Evolutionary conservation across 306 rosid genomes (phyloP), one percentile per base, ranked within the genome.

Genomic region (Myrica gale): DNA sequence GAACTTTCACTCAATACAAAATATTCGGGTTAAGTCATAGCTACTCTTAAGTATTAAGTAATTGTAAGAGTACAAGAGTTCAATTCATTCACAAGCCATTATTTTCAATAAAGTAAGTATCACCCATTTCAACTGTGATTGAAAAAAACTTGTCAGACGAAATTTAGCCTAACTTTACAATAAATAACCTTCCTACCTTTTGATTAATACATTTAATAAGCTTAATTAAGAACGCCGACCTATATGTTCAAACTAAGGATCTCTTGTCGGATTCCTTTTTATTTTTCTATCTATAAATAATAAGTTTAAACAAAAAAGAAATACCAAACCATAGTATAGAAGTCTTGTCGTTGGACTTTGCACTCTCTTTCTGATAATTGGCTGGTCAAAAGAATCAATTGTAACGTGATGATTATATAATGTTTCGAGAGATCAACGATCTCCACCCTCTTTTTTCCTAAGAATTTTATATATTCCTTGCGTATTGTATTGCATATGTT

Each of bases 381-480:
- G 74, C 44, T 74, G 75, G 75, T 80, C 79, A 80, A 74, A 74
- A 74, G 71, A 60, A 47, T 43, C 42, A 20, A 39, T 68, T 51
- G 69, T 80, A 68, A n/a, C 50, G 58, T 3, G 71, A 17, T 69
- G 15, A 74, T 73, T 65, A 9, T 62, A 43, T 62, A 26, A 61
- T 13, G 44, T 32, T n/a, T 26, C 32, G 1, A 65, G 20, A 39
- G 69, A 63, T 63, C 69, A 41, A 63, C 6, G 19, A 63, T 39
- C 69, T 39, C 21, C 2, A 17, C 10, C 20, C 19, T 15, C 13
- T 37, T 6, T 11, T 39, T 63, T 32, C 39, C 1, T 6, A 63
- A 39, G 3, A 37, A 41, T 44, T 19, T 26, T 58, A 6, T 37
- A 66, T 63, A 4, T 61, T 42, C 9, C 23, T 43, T 57, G 56